phyloP scores from a whole-genome alignment of 2,329 filamentous ascomycete genomes.

The Massarina eburnea region DNA sequence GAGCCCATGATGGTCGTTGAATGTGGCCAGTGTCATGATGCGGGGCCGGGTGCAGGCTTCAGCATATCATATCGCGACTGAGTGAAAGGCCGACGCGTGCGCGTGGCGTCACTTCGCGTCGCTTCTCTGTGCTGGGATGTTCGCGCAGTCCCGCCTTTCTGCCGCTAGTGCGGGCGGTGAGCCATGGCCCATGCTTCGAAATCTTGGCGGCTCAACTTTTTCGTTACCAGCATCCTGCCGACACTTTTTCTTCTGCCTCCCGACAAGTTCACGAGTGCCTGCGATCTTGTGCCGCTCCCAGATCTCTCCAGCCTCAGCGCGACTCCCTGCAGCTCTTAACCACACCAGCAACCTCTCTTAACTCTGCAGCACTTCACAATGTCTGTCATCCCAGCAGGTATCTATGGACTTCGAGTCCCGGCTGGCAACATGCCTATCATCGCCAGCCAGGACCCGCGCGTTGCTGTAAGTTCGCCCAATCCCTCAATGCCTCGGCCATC shows the following conservation, averaged over 20 bases:
- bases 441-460: conserved; percentile 72
- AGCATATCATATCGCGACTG: conserved; percentile 10
- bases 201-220: conserved; percentile 23
- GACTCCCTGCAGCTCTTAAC: neutral
- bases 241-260: conserved; percentile 11
- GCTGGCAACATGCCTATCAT: conserved; percentile 80
- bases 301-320: conserved; percentile 6
- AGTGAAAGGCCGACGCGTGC: conserved; percentile 13
- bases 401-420: conserved; percentile 92
- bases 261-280: conserved; percentile 12
- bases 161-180: conserved; percentile 25
- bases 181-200: neutral
- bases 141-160: conserved; percentile 7
- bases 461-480: conserved; percentile 66
- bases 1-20: conserved; percentile 58
- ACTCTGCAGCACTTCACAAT: conserved; percentile 30
- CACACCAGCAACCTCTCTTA: conserved; percentile 2
- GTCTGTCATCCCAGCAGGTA: conserved; percentile 63
- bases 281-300: conserved; percentile 18
- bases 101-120: conserved; percentile 14
- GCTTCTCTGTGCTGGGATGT: neutral
- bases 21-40: conserved; percentile 30
- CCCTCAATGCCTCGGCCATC: neutral
- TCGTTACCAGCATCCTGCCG: conserved; percentile 15
- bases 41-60: conserved; percentile 8